Conservation (phyloP, 192 early-diverging fungal genomes). For the Backusella tarrabulga region DNA sequence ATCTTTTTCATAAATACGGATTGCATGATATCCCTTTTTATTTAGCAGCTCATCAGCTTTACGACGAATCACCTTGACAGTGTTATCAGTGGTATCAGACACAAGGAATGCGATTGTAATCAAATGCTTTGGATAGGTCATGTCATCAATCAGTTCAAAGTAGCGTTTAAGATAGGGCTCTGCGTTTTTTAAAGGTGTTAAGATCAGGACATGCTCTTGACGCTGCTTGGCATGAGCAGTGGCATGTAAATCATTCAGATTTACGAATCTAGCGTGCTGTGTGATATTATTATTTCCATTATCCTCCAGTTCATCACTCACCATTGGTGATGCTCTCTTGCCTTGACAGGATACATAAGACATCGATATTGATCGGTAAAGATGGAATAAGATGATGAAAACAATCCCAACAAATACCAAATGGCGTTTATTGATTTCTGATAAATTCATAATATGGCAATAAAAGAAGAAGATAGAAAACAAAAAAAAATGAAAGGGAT, state of each 20-base stretch:
- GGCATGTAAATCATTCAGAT: conserved; percentile 18
- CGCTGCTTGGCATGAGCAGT: conserved; percentile 16
- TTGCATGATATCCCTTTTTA: conserved; percentile 31
- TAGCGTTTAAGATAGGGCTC: conserved; percentile 50
- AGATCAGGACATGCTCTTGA: conserved; percentile 40
- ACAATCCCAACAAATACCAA: not conserved
- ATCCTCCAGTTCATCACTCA: not conserved
- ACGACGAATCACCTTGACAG: conserved; percentile 44
- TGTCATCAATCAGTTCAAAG: conserved; percentile 48
- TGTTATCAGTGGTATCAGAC: conserved; percentile 54
- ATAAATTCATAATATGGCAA: not conserved
- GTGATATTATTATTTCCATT: not conserved
- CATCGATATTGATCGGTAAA: not conserved
- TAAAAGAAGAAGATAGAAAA: not conserved
- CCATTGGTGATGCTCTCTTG: not conserved
- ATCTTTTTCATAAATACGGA: conserved; percentile 54
- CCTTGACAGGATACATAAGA: not conserved
- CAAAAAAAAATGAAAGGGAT: not conserved
- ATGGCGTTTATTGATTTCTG: not conserved
- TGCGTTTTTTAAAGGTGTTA: conserved; percentile 59
- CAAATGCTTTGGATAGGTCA: conserved; percentile 48
- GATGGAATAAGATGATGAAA: not conserved
- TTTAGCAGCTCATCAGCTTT: conserved; percentile 16
- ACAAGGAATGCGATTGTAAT: conserved; percentile 55
- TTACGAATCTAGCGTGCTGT: not conserved